Evolutionary conservation across 2,329 filamentous ascomycete species (phyloP).

Genomic region (Colletotrichum truncatum): DNA sequence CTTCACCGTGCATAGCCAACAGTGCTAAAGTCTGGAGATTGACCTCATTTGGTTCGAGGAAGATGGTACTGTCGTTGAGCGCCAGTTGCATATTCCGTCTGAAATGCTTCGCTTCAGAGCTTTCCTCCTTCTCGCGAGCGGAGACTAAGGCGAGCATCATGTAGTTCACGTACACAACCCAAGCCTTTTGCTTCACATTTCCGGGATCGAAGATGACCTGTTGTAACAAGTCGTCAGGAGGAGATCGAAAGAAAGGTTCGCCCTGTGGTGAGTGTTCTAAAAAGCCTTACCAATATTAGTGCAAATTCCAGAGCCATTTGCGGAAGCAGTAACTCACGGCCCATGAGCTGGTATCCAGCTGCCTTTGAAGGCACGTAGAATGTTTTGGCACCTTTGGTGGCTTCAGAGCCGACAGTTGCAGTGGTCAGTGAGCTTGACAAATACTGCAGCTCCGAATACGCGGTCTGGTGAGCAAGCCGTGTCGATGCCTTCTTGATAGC

Average conservation of each 20-base stretch:
- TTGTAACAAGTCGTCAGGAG: neutral
- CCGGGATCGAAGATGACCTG: conserved; percentile 1
- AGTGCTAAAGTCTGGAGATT: neutral
- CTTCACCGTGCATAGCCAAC: conserved; percentile 5
- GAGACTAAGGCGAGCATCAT: conserved; percentile 4
- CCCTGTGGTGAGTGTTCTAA: conserved; percentile 1
- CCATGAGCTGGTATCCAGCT: conserved; percentile 3
- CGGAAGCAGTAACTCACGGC: conserved; percentile 1
- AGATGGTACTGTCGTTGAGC: conserved; percentile 5
- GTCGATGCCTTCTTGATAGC: neutral
- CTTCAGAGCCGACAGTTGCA: neutral
- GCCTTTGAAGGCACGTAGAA: conserved; percentile 2
- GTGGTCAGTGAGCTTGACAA: neutral
- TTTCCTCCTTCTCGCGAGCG: neutral
- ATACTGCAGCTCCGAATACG: neutral
- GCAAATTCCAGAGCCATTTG: too few species aligned
- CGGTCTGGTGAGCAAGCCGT: neutral
- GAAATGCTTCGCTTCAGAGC: neutral
- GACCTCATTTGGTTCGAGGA: neutral
- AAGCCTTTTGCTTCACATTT: neutral
- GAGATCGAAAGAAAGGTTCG: neutral
- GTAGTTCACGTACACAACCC: conserved; percentile 9
- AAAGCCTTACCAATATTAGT: neutral
- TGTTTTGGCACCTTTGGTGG: neutral
- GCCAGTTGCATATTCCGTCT: conserved; percentile 3